Evolutionary conservation across 2,329 filamentous ascomycete species (phyloP).

Genomic region (Fusarium sp.): DNA sequence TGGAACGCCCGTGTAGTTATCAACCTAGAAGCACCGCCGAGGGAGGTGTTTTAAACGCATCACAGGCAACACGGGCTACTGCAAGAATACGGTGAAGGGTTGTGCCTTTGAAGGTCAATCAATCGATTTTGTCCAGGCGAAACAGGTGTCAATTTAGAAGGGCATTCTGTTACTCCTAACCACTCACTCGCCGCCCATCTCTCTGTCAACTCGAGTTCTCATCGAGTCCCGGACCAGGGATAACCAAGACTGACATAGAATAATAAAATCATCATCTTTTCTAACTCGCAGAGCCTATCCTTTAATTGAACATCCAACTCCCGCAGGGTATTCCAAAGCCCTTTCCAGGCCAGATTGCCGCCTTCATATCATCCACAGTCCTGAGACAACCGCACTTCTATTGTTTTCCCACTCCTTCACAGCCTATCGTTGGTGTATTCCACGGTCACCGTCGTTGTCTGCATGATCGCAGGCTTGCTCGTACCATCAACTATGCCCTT

Average conservation of each 20-base stretch:
- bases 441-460: constrained; percentile 40
- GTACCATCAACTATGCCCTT: constrained; percentile 28
- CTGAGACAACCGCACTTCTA: neutral
- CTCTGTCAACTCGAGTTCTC: neutral
- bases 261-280: neutral
- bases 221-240: neutral
- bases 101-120: neutral
- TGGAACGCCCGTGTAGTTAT: neutral
- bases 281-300: neutral
- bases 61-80: neutral
- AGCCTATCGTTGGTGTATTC: constrained; percentile 25
- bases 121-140: neutral
- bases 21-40: neutral
- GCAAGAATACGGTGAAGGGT: fast-evolving
- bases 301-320: neutral
- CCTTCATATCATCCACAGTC: neutral
- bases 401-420: neutral
- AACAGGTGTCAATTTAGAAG: neutral
- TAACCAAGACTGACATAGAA: neutral
- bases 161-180: neutral
- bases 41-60: neutral
- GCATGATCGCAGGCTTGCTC: constrained; percentile 33
- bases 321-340: neutral
- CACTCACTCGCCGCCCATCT: neutral
- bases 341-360: neutral